Conservation (phyloP, 2,329 filamentous ascomycete species). For the Grosmannia huntii region DNA sequence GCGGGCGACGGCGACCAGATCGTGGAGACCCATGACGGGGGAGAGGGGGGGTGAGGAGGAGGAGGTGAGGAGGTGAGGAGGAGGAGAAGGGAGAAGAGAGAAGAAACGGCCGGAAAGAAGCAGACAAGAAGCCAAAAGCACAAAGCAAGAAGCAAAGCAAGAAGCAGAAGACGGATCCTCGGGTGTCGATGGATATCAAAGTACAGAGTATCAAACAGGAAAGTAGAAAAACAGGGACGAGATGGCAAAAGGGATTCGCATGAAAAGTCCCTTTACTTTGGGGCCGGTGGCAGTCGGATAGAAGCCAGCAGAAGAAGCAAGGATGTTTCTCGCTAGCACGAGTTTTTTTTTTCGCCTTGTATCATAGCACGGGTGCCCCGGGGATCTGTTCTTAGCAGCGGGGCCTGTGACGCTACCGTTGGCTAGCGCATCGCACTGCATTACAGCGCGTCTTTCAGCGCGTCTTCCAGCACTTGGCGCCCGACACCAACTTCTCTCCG, state of each 20-base stretch:
- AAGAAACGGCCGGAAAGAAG: background rate
- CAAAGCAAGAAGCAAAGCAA: background rate
- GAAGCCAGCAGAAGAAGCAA: background rate
- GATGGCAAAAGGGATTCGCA: background rate
- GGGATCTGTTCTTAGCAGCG: background rate
- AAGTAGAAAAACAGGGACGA: background rate
- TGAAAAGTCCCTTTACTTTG: background rate
- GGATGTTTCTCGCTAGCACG: background rate
- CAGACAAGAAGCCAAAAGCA: background rate
- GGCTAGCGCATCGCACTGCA: background rate
- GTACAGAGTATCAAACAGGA: background rate
- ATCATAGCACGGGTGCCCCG: background rate
- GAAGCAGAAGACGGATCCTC: background rate
- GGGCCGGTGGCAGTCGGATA: background rate
- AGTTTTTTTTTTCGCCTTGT: too few relatives aligned
- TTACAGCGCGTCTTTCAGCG: background rate
- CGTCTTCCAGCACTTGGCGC: background rate
- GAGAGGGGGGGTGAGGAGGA: background rate
- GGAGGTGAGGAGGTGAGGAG: background rate
- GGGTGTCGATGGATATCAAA: background rate
- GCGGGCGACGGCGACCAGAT: slow-evolving; percentile 14
- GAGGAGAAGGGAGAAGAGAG: background rate
- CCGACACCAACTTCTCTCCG: background rate
- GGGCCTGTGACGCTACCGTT: background rate
- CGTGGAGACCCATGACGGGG: slow-evolving; percentile 16